Conservation (phyloP, 2,329 filamentous ascomycete species). For the Paecilomyces sp. region DNA sequence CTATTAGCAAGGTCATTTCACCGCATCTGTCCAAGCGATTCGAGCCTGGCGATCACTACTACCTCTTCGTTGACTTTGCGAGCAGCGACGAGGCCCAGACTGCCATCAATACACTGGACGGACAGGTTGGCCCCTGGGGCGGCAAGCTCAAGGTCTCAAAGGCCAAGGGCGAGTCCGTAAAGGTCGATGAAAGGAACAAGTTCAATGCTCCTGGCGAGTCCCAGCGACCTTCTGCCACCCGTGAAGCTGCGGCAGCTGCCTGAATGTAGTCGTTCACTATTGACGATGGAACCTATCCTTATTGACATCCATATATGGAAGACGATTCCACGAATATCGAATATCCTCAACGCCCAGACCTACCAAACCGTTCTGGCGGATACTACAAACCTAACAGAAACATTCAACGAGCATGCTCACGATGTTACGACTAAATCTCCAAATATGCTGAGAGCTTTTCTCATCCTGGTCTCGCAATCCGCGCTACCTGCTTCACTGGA, state of each 20-base stretch:
- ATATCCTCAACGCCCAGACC: neutral
- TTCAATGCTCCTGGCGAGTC: constrained; percentile 10
- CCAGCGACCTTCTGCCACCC: constrained; percentile 1
- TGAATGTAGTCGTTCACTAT: constrained; percentile 1
- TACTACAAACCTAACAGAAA: neutral
- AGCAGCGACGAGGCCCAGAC: constrained; percentile 47
- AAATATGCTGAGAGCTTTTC: neutral
- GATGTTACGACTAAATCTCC: neutral
- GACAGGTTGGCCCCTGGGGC: constrained; percentile 34
- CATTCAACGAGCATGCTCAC: neutral
- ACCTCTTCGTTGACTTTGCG: constrained; percentile 59
- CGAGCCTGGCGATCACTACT: constrained; percentile 53
- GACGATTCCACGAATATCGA: neutral
- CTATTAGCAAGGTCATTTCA: constrained; percentile 49
- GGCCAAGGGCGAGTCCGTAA: constrained; percentile 30
- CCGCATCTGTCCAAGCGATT: constrained; percentile 49
- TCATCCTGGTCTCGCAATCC: neutral
- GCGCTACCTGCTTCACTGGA: neutral
- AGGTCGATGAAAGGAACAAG: constrained; percentile 19
- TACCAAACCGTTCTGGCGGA: neutral
- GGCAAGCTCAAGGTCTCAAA: constrained; percentile 30
- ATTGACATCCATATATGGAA: neutral
- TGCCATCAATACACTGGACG: constrained; percentile 42
- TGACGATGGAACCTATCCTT: neutral
- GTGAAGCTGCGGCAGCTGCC: constrained; percentile 4